Percentiles rank a stretch among this genome's conserved stretches.
Evolutionary conservation across 768 basidiomycete species (phyloP).

Genomic region (Suillus weaverae): DNA sequence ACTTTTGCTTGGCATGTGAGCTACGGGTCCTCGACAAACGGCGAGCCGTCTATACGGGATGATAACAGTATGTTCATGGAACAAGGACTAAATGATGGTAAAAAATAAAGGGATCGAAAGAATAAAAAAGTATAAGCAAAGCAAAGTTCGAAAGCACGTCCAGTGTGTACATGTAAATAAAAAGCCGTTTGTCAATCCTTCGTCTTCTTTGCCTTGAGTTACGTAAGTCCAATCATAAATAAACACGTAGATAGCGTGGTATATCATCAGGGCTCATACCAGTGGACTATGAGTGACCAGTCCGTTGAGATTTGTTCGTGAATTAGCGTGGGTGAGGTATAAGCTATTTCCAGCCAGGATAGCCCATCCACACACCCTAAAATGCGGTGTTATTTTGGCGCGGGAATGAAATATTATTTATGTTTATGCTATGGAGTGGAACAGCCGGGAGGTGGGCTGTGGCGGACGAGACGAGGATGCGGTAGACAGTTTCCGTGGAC

Average conservation of each 20-base stretch:
- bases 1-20: slow-evolving; percentile 17
- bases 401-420: slow-evolving; percentile 15
- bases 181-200: slow-evolving; percentile 30
- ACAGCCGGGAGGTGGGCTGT: slow-evolving; percentile 35
- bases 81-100: slow-evolving; percentile 28
- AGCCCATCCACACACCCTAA: slow-evolving; percentile 7
- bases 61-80: slow-evolving; percentile 10
- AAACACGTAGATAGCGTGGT: slow-evolving; percentile 20
- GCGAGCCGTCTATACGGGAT: not conserved
- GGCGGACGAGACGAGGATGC: slow-evolving; percentile 26
- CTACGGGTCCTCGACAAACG: slow-evolving; percentile 9
- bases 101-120: slow-evolving; percentile 17
- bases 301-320: slow-evolving; percentile 21
- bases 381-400: slow-evolving; percentile 17
- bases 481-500: slow-evolving; percentile 24
- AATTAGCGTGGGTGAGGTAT: slow-evolving; percentile 32
- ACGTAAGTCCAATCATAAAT: slow-evolving; percentile 24
- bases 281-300: slow-evolving; percentile 14
- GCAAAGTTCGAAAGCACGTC: slow-evolving; percentile 13
- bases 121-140: slow-evolving; percentile 6
- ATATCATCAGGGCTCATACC: slow-evolving; percentile 28
- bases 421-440: slow-evolving; percentile 34
- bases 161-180: slow-evolving; percentile 24
- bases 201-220: slow-evolving; percentile 14
- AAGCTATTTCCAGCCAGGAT: slow-evolving; percentile 25